Base-by-base conservation (phyloP, 148 eudicot species). In the Chenopodium berlandieri region DNA sequence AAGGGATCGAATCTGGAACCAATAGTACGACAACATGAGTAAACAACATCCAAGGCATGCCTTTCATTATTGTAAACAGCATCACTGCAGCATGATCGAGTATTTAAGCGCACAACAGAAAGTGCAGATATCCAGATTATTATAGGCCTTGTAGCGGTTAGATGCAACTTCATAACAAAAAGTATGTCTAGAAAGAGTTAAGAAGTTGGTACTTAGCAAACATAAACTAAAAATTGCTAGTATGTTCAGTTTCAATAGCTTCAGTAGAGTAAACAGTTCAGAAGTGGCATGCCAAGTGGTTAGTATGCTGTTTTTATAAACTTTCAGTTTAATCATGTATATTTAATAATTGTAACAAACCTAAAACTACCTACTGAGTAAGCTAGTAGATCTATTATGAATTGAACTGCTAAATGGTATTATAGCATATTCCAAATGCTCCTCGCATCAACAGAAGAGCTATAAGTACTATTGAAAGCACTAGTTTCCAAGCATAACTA, bases 1-100 rank as follows among this genome's bases (percentile, higher is more conserved):
- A 75, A 88, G 87, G 63, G 99, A 91, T 60, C 99, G 93, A 48
- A 96, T 88, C 99, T 96, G 88, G 60, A 79, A 81, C 78, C 83
- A 76, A 23, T 58, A 81, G 71, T 12, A 75, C n/a, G 34, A 70
- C 80, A 7, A 9, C 10, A 27, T 34, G 69, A 50, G 69, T 32
- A 70, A 37, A 75, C 23, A n/a, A 47, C 11, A 78, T 75, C 32
- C 47, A 70, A 3, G 73, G 17, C 44, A 76, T 47, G 76, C 64
- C 71, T 40, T 4, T 83, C 48, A 63, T 48, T 69, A 63, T 75
- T 76, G 77, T 11, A 69, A 64, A 71, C 22, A 75, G 44, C 74
- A 71, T 19, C 37, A 71, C 31, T 62, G 52, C 72, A 80, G 73
- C 9, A 64, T 76, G 22, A 80, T 30, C 63, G 22, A 50, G 44